Conservation (phyloP, 2,329 filamentous ascomycete species). For the Cercospora canescens region DNA sequence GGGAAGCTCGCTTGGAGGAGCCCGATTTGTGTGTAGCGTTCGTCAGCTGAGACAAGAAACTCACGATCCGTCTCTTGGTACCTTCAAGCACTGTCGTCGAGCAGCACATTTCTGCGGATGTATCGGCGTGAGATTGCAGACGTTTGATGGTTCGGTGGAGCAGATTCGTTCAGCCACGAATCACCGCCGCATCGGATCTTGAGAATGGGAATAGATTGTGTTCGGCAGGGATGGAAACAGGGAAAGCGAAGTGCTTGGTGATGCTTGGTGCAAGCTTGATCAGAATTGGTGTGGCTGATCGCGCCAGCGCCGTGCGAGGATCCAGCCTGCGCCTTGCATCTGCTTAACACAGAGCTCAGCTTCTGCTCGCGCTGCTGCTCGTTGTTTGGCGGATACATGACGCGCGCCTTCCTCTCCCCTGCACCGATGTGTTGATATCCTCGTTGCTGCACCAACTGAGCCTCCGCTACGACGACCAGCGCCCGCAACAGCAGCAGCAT, state of each 20-base stretch:
- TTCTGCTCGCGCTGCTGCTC: background rate
- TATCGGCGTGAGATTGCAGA: background rate
- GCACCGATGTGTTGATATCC: background rate
- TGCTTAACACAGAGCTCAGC: background rate
- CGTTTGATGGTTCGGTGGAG: background rate
- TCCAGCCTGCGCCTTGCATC: background rate
- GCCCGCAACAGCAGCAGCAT: background rate
- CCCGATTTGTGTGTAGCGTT: background rate
- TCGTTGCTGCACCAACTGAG: background rate
- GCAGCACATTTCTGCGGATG: background rate
- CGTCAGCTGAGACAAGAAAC: background rate
- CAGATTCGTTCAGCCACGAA: slow-evolving; percentile 4
- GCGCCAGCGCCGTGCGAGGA: background rate
- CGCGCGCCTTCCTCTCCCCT: background rate
- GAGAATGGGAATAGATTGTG: background rate
- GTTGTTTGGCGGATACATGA: background rate
- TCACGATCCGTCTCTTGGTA: background rate
- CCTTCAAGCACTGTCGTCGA: background rate
- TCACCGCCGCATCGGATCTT: background rate
- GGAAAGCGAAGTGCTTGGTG: slow-evolving; percentile 4
- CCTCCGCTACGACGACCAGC: background rate
- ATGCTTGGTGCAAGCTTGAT: slow-evolving; percentile 10
- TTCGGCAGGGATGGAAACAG: slow-evolving; percentile 5
- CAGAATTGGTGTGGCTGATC: slow-evolving; percentile 3
- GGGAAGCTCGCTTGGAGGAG: slow-evolving; percentile 3